Evolutionary conservation across 805 yeast genomes (phyloP), one percentile per base, ranked within the genome.

Genomic region (Wickerhamiella nectarea): DNA sequence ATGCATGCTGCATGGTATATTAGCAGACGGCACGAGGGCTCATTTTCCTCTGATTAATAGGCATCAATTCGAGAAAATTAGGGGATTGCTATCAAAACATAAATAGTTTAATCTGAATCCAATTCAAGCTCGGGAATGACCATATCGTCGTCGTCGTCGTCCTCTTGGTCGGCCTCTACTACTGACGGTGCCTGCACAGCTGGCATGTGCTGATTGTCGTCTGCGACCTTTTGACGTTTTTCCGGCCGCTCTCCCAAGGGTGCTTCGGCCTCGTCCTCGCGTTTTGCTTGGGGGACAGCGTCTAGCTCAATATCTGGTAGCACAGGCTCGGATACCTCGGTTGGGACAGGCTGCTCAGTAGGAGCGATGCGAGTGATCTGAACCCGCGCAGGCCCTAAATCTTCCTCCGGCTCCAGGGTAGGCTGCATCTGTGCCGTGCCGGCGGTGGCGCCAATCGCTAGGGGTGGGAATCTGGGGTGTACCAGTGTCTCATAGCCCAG

Each of bases 381-480:
- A 9, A 18, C n/a, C 3, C 18, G 19, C 8, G 11, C 17, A n/a
- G 36, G 29, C 4, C 19, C 36, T 7, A 10, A 26, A 3, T 4
- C 15, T 12, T 28, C n/a, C n/a, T n/a, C 31, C 15, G 31, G 20
- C 36, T 11, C 28, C 6, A n/a, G n/a, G n/a, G n/a, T n/a, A n/a
- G n/a, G n/a, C n/a, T n/a, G n/a, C n/a, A n/a, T n/a, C n/a, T n/a
- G n/a, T n/a, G n/a, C n/a, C n/a, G n/a, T n/a, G n/a, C n/a, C n/a
- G n/a, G n/a, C n/a, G n/a, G n/a, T n/a, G n/a, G n/a, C n/a, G n/a
- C n/a, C n/a, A n/a, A n/a, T n/a, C 7, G 42, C 35, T 43, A 53
- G 38, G 1, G 57, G 55, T 2, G 57, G 57, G 36, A 54, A 48
- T 7, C 56, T 44, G 2, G 57, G 56, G 35, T 54, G 57, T 7